phyloP scores from a whole-genome alignment of 495 filamentous ascomycete species.

The Friedmanniomyces endolithicus region DNA sequence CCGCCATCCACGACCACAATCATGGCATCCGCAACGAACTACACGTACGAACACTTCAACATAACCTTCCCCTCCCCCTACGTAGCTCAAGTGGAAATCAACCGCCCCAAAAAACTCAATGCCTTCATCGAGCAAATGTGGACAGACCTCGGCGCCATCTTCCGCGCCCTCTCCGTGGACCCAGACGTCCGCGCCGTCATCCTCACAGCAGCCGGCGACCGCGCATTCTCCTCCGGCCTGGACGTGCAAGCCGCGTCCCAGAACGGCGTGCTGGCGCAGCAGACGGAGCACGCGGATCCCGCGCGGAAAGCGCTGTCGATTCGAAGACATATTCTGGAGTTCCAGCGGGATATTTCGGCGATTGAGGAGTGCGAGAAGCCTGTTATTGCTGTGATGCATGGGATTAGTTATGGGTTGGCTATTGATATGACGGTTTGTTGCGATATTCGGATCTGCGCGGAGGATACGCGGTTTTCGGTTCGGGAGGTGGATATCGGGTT shows the following conservation, averaged over 20 bases:
- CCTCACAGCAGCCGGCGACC: constrained; percentile 68
- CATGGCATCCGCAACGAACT: constrained; percentile 5
- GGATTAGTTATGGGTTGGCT: constrained; percentile 65
- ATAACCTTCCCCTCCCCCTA: constrained; percentile 56
- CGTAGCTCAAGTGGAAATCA: constrained; percentile 89
- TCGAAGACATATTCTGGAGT: constrained; percentile 55
- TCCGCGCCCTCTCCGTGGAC: constrained; percentile 59
- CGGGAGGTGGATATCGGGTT: constrained; percentile 95
- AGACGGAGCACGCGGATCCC: constrained; percentile 34
- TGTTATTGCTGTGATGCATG: constrained; percentile 75
- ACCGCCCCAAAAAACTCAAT: constrained; percentile 81
- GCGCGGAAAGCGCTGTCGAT: constrained; percentile 55
- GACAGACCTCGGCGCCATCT: constrained; percentile 63
- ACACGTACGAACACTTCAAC: constrained; percentile 53
- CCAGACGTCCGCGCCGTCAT: constrained; percentile 65
- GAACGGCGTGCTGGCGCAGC: constrained; percentile 12
- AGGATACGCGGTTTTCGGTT: constrained; percentile 51
- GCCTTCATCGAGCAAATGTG: constrained; percentile 85
- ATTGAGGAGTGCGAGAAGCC: constrained; percentile 86
- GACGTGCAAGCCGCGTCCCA: constrained; percentile 49
- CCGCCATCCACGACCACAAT: no score
- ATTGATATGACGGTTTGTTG: constrained; percentile 70
- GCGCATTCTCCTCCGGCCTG: constrained; percentile 74
- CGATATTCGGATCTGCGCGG: constrained; percentile 61
- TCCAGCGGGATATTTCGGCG: constrained; percentile 63